phyloP scores from a whole-genome alignment of 2,329 filamentous ascomycete species.

The Penicillium sclerotigenum region DNA sequence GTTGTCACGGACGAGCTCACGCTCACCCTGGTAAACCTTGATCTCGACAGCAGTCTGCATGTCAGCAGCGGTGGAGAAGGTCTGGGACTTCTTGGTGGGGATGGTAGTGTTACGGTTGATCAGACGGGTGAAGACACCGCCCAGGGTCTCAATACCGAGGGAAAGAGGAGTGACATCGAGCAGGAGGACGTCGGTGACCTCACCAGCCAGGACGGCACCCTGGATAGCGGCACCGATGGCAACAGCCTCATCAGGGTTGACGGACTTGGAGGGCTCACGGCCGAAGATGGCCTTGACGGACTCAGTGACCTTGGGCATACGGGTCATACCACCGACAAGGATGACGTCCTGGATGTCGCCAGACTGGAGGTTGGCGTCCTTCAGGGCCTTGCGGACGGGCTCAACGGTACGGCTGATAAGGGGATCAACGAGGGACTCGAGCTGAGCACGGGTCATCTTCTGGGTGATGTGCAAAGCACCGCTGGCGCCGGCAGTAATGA shows the following conservation, averaged over 20 bases:
- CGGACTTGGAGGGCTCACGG: slow-evolving; percentile 93
- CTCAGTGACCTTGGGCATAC: slow-evolving; percentile 97
- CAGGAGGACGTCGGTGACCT: slow-evolving; percentile 92
- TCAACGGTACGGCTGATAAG: slow-evolving; percentile 83
- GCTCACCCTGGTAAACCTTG: slow-evolving; percentile 99
- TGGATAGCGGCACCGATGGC: slow-evolving; percentile 97
- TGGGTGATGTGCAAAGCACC: slow-evolving; percentile 98
- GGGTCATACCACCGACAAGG: slow-evolving; percentile 97
- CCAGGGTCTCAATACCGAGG: slow-evolving; percentile 96
- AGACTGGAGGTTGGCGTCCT: slow-evolving; percentile 86
- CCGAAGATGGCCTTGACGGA: slow-evolving; percentile 96
- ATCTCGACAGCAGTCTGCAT: slow-evolving; percentile 99
- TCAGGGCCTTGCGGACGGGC: slow-evolving; percentile 92
- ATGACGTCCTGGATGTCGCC: slow-evolving; percentile 98
- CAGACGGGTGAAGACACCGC: slow-evolving; percentile 94
- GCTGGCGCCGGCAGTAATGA: slow-evolving; percentile 94
- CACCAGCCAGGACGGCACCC: slow-evolving; percentile 92
- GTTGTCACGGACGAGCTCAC: slow-evolving; percentile 98
- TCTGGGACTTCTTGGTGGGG: slow-evolving; percentile 98
- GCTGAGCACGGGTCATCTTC: slow-evolving; percentile 88
- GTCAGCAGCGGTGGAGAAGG: slow-evolving; percentile 95
- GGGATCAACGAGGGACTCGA: slow-evolving; percentile 88
- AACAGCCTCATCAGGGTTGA: slow-evolving; percentile 97
- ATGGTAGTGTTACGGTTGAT: slow-evolving; percentile 99
- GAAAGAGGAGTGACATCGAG: slow-evolving; percentile 95